Conservation (phyloP, 2,329 filamentous ascomycete genomes). For the Pseudogymnoascus pannorum region DNA sequence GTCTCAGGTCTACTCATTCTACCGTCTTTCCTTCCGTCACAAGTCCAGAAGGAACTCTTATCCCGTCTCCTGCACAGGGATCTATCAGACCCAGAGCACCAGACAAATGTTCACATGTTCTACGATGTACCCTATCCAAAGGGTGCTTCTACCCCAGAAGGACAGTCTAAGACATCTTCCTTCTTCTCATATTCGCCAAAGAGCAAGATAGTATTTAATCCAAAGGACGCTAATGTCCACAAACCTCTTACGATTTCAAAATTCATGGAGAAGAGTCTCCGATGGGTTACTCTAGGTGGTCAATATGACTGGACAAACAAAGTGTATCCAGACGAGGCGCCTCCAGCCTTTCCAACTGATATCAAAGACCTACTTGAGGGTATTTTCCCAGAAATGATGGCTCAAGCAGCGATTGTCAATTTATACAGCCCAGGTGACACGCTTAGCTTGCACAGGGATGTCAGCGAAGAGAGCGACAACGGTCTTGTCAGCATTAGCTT, state of each 20-base stretch:
- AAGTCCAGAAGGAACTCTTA: slow-evolving; percentile 63
- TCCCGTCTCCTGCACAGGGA: slow-evolving; percentile 70
- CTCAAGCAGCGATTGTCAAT: slow-evolving; percentile 90
- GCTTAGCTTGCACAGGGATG: slow-evolving; percentile 86
- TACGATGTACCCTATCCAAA: slow-evolving; percentile 60
- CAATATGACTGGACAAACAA: slow-evolving; percentile 96
- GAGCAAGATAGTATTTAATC: slow-evolving; percentile 48
- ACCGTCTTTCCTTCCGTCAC: slow-evolving; percentile 63
- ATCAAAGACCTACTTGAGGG: slow-evolving; percentile 58
- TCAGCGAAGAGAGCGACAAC: slow-evolving; percentile 73
- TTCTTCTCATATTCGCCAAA: slow-evolving; percentile 48
- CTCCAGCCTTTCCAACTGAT: slow-evolving; percentile 69
- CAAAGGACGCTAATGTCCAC: slow-evolving; percentile 68
- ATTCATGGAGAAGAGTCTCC: slow-evolving; percentile 71
- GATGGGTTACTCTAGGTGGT: slow-evolving; percentile 90
- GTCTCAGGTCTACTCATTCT: slow-evolving; percentile 67
- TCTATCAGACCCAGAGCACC: slow-evolving; percentile 63
- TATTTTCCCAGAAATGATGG: slow-evolving; percentile 68
- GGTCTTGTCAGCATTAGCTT: slow-evolving; percentile 81
- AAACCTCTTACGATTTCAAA: slow-evolving; percentile 62
- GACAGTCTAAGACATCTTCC: slow-evolving; percentile 30
- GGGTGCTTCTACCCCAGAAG: neutral
- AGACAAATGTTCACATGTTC: slow-evolving; percentile 86
- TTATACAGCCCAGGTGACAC: slow-evolving; percentile 87
- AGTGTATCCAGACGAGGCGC: slow-evolving; percentile 61